A percentile compares a stretch with the other conserved stretches of the same genome.
Evolutionary conservation across 2,329 filamentous ascomycete genomes (phyloP).

Genomic region (Hypoxylon sp.): DNA sequence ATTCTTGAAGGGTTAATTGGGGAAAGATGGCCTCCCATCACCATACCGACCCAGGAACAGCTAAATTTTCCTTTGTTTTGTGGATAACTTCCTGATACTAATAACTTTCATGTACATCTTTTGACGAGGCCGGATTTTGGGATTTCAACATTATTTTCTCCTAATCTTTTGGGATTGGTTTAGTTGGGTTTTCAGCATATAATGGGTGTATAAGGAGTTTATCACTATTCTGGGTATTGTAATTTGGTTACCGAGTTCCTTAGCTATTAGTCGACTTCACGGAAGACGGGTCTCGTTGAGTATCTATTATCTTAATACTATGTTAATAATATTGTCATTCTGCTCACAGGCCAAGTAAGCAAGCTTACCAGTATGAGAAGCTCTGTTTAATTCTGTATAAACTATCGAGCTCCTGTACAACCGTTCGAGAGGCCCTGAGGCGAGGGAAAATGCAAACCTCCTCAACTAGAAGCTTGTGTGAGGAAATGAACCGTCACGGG

Average conservation of each 20-base stretch:
- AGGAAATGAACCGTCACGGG: too few species aligned
- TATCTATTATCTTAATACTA: slow-evolving; percentile 16
- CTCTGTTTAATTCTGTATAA: slow-evolving; percentile 3
- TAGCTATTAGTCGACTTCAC: neutral
- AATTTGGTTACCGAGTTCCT: slow-evolving; percentile 1
- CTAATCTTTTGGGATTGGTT: neutral
- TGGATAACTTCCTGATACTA: slow-evolving; percentile 33
- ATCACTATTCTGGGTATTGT: neutral
- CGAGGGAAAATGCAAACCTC: neutral
- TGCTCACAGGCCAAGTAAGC: neutral
- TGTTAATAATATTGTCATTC: slow-evolving; percentile 16
- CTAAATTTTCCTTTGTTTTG: slow-evolving; percentile 27
- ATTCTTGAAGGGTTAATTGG: slow-evolving; percentile 46
- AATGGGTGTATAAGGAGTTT: slow-evolving; percentile 13
- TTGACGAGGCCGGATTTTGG: slow-evolving; percentile 9
- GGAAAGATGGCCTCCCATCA: slow-evolving; percentile 6
- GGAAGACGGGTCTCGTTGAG: neutral
- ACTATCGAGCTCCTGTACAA: neutral
- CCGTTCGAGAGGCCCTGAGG: neutral
- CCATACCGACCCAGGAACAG: neutral
- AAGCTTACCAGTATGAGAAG: slow-evolving; percentile 17
- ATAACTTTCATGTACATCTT: slow-evolving; percentile 24
- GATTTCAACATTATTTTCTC: slow-evolving; percentile 16
- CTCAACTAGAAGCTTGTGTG: neutral
- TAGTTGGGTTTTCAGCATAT: neutral